Evolutionary conservation across 495 filamentous ascomycete genomes (phyloP), one percentile per base, ranked within the genome.

Genomic region (Achaetomiella virescens): DNA sequence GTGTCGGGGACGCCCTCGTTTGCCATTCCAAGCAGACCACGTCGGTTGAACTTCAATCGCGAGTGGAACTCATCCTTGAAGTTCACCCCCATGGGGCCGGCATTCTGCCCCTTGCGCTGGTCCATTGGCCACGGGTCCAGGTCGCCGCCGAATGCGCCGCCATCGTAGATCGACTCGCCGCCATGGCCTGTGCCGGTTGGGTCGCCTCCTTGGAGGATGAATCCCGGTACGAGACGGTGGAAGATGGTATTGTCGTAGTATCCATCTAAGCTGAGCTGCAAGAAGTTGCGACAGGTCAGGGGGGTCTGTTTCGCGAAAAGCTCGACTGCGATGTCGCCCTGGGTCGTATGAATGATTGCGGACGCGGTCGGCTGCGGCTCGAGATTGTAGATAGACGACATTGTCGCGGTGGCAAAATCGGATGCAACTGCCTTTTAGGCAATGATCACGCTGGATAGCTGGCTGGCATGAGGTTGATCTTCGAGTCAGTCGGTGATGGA

Each of bases 231-330:
- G 18, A 97, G 77, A 18, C 93, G 91, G 72, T 98, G 93, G 75
- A 98, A 97, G 57, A 90, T 84, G 0, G 92, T 96, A 60, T 82
- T 80, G 46, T 86, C 83, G 73, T 97, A 99, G 79, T 97, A 97
- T 54, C 89, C 88, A 70, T 99, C 91, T 54, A 95, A 80, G 67
- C 87, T 91, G 64, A 89, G 87, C 70, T 99, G 93, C 18, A 99
- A 84, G 75, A 99, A 99, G 72, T 96, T 96, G 54, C 92, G 90
- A 62, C 83, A 89, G 1, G 93, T 88, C 54, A 95, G 81, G 29
- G 93, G 93, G 0, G 88, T 88, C 70, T 99, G 91, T 55, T 89
- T 90, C 18, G 90, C 91, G 78, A 95, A 98, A 48, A 98, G 84
- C 60, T 95, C 85, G 77, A 98, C 81, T 29, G 85, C 80, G 60